Conservation (phyloP, 441 rosid genomes). For the Erodium texanum region DNA sequence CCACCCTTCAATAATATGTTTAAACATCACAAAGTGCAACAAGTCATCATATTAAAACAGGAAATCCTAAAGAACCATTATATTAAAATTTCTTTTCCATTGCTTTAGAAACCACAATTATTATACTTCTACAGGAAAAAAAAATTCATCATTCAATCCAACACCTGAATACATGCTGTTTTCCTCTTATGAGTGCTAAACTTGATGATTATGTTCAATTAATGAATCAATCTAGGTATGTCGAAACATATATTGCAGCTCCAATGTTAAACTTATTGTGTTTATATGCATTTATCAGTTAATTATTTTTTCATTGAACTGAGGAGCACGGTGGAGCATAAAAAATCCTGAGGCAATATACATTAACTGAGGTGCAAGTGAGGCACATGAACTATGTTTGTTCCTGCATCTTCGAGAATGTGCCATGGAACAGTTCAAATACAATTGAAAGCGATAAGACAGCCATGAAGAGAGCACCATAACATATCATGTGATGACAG, state of each 20-base stretch:
- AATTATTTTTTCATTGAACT: neutral
- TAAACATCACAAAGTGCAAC: neutral
- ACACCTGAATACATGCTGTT: neutral
- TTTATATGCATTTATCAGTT: neutral
- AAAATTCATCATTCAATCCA: neutral
- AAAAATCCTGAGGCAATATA: too few relatives aligned
- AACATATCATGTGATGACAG: neutral
- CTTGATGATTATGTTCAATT: neutral
- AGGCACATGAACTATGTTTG: too few relatives aligned
- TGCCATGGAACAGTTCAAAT: neutral
- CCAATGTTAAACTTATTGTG: neutral
- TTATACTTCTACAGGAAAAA: neutral
- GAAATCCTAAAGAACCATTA: neutral
- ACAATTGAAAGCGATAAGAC: neutral
- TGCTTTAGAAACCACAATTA: neutral
- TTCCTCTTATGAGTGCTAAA: neutral
- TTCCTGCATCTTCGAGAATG: neutral
- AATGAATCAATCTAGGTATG: too few relatives aligned
- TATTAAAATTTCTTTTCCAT: neutral
- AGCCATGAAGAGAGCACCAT: neutral
- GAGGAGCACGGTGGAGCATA: too few relatives aligned
- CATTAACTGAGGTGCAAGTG: too few relatives aligned
- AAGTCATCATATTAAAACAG: neutral
- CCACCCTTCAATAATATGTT: constrained; percentile 41
- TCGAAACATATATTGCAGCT: neutral